Percentiles rank a stretch among this genome's conserved stretches.
These are phyloP conservation scores for Limnanthes douglasii DNA, from an alignment of 345 rosid genomes.

Conservation along the genomic window DNA sequence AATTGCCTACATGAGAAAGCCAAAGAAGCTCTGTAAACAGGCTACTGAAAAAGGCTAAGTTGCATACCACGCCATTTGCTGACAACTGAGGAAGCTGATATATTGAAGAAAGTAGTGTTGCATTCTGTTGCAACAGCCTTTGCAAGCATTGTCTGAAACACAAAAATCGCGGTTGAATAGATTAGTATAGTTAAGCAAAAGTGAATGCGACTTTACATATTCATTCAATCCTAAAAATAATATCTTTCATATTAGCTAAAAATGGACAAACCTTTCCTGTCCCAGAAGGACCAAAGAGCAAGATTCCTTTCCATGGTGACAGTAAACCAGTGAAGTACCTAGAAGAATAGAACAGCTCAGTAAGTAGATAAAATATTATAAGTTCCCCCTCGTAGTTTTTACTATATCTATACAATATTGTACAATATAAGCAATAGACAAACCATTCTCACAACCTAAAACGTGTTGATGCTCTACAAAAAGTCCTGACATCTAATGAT, in stretches of 20 bases:
- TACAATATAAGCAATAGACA: too few relatives aligned
- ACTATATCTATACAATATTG: too few relatives aligned
- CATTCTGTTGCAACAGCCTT: slow-evolving; percentile 99
- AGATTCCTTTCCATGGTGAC: slow-evolving; percentile 99
- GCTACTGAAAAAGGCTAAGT: neutral
- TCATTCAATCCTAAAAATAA: slow-evolving; percentile 1
- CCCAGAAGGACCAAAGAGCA: slow-evolving; percentile 97
- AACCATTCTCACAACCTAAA: too few relatives aligned
- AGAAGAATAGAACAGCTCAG: slow-evolving; percentile 3
- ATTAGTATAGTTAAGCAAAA: neutral
- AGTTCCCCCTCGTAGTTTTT: too few relatives aligned
- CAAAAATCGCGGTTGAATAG: neutral
- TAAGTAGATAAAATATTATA: slow-evolving; percentile 1
- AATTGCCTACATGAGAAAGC: too few relatives aligned
- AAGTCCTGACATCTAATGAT: too few relatives aligned
- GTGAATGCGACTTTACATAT: too few relatives aligned
- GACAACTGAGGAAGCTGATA: slow-evolving; percentile 95
- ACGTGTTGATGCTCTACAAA: too few relatives aligned
- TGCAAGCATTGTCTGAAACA: slow-evolving; percentile 92
- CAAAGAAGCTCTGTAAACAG: too few relatives aligned
- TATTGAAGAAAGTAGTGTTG: slow-evolving; percentile 94
- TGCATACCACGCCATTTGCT: slow-evolving; percentile 97
- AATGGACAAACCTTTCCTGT: slow-evolving; percentile 72
- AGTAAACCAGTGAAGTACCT: slow-evolving; percentile 94
- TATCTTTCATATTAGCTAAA: neutral